These are phyloP conservation scores for Globisporangium apiculatum DNA, from an alignment of 352 stramenopile species.

Conservation along the genomic window DNA sequence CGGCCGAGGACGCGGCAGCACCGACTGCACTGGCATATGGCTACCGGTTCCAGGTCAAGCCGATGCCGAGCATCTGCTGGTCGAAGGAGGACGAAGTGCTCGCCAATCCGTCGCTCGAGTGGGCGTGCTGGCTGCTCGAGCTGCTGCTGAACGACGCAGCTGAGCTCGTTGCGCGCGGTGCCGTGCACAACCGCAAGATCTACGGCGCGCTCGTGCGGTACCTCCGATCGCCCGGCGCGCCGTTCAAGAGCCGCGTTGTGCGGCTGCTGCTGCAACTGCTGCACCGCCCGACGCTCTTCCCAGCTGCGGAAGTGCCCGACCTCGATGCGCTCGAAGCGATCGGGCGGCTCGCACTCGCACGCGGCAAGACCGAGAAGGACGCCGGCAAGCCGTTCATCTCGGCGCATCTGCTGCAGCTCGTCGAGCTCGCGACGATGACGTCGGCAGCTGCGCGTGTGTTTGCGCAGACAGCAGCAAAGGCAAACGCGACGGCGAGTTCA, in stretches of 20 bases:
- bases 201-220: slow-evolving; percentile 79
- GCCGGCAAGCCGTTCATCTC: slow-evolving; percentile 69
- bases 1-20: slow-evolving; percentile 48
- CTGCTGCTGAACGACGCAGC: slow-evolving; percentile 72
- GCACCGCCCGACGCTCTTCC: slow-evolving; percentile 52
- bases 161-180: slow-evolving; percentile 51
- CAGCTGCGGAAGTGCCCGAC: slow-evolving; percentile 44
- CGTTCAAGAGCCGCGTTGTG: slow-evolving; percentile 75
- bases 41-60: slow-evolving; percentile 79
- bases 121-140: slow-evolving; percentile 81
- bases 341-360: slow-evolving; percentile 40
- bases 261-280: slow-evolving; percentile 73
- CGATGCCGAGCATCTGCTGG: slow-evolving; percentile 74
- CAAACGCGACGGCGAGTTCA: not conserved
- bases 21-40: slow-evolving; percentile 33
- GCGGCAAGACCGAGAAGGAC: slow-evolving; percentile 49
- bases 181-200: slow-evolving; percentile 77
- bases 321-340: slow-evolving; percentile 59
- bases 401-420: slow-evolving; percentile 62
- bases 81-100: slow-evolving; percentile 75
- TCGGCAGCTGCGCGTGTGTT: slow-evolving; percentile 31
- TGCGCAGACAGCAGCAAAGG: slow-evolving; percentile 3
- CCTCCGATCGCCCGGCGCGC: slow-evolving; percentile 63
- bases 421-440: slow-evolving; percentile 70
- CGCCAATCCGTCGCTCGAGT: slow-evolving; percentile 68